These are phyloP conservation scores for Zasmidium cellare DNA, from an alignment of 2,329 filamentous ascomycete species.

Conservation along the genomic window DNA sequence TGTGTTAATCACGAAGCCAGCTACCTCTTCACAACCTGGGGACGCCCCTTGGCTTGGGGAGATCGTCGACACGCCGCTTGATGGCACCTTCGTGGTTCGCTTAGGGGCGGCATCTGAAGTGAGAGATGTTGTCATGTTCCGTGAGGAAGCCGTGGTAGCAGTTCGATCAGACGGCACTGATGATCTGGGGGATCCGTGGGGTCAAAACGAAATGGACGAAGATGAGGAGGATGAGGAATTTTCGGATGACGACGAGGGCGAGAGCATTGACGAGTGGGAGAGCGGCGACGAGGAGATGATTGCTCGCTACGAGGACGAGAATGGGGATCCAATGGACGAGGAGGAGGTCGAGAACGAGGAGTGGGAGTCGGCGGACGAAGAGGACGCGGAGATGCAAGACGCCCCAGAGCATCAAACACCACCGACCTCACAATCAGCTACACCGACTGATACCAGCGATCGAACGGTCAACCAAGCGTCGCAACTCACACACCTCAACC, in stretches of 20 bases:
- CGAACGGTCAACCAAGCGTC: not conserved
- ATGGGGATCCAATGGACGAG: slow-evolving; percentile 42
- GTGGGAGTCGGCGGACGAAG: slow-evolving; percentile 38
- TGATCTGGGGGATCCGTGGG: slow-evolving; percentile 25
- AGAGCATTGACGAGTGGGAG: slow-evolving; percentile 18
- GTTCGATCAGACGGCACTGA: slow-evolving; percentile 39
- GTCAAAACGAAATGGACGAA: slow-evolving; percentile 41
- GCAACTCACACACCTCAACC: not conserved
- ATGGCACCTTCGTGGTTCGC: slow-evolving; percentile 56
- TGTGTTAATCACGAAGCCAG: slow-evolving; percentile 44
- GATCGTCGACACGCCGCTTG: slow-evolving; percentile 54
- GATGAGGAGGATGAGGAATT: slow-evolving; percentile 25
- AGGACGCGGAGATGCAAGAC: slow-evolving; percentile 26
- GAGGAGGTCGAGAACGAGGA: slow-evolving; percentile 47
- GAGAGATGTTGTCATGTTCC: slow-evolving; percentile 50
- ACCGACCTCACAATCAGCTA: slow-evolving; percentile 23
- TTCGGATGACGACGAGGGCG: slow-evolving; percentile 38
- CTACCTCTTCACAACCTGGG: not conserved
- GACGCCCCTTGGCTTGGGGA: slow-evolving; percentile 56
- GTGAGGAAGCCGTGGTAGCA: slow-evolving; percentile 52
- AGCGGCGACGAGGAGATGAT: slow-evolving; percentile 29
- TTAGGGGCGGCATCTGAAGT: slow-evolving; percentile 52
- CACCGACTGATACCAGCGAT: slow-evolving; percentile 5
- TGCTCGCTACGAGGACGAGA: slow-evolving; percentile 43
- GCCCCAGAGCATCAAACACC: slow-evolving; percentile 21